Evolutionary conservation across 129 eudicot species (phyloP).

Genomic region (Artemisia tridentata): DNA sequence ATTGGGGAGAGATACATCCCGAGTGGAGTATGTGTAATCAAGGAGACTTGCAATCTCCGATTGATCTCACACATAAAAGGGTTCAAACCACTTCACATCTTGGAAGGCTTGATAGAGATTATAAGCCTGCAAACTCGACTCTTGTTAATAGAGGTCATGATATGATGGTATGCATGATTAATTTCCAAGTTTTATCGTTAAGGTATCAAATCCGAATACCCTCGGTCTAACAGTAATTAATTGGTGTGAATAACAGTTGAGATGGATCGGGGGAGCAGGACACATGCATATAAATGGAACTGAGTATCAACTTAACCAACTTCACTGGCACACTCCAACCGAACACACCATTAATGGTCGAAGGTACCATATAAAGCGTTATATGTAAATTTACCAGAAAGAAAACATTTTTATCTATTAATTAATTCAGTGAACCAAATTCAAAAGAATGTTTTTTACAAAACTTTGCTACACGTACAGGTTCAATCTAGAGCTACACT

Average conservation of each 20-base stretch:
- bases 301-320: constrained; percentile 39
- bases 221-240: not conserved
- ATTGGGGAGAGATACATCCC: constrained; percentile 52
- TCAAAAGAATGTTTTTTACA: not conserved
- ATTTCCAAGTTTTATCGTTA: not conserved
- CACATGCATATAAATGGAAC: constrained; percentile 46
- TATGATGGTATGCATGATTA: constrained; percentile 42
- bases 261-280: constrained; percentile 37
- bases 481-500: constrained; percentile 51
- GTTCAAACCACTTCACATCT: constrained; percentile 33
- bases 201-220: not conserved
- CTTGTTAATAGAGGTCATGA: constrained; percentile 63
- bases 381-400: not conserved
- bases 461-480: constrained; percentile 16
- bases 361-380: constrained; percentile 29
- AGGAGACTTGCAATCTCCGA: constrained; percentile 68
- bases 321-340: constrained; percentile 69
- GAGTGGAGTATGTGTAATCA: constrained; percentile 50
- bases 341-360: constrained; percentile 63
- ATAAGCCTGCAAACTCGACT: constrained; percentile 53
- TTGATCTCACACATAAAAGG: constrained; percentile 42
- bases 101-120: constrained; percentile 41
- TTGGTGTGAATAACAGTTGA: no score
- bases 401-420: not conserved
- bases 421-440: not conserved